These are phyloP conservation scores for Fomes fomentarius DNA, from an alignment of 1,284 basidiomycete genomes.

Conservation along the genomic window DNA sequence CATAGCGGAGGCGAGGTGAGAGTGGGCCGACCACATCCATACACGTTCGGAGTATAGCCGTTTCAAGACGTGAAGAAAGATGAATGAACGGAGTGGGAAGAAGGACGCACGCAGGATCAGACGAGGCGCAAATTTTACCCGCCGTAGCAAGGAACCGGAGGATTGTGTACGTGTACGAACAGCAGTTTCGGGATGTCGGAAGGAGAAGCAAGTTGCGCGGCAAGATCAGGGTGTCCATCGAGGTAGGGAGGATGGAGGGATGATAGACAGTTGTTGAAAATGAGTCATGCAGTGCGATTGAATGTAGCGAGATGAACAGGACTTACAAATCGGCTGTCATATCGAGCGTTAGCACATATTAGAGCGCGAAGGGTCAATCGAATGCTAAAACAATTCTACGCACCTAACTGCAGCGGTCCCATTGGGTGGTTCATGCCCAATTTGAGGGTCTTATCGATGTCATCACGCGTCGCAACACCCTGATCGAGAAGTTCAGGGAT, in stretches of 20 bases:
- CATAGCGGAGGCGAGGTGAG: constrained; percentile 6
- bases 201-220: constrained; percentile 2
- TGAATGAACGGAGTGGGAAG: neutral
- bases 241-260: neutral
- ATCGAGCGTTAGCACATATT: neutral
- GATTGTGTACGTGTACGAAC: constrained; percentile 9
- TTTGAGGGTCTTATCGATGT: constrained; percentile 93
- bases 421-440: constrained; percentile 97
- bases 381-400: constrained; percentile 24
- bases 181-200: neutral
- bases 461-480: constrained; percentile 90
- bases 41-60: neutral
- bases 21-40: neutral
- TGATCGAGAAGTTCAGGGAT: constrained; percentile 32
- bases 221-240: neutral
- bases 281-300: constrained; percentile 12
- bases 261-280: constrained; percentile 3
- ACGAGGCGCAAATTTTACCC: constrained; percentile 1
- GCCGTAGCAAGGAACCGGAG: neutral
- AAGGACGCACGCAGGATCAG: constrained; percentile 14
- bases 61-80: neutral
- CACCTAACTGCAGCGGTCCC: constrained; percentile 86
- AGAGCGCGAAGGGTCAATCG: neutral
- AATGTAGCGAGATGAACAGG: constrained; percentile 7
- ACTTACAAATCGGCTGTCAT: constrained; percentile 77